Evolutionary conservation across 2,329 filamentous ascomycete species (phyloP).

Genomic region (Tolypocladium endophyticum): DNA sequence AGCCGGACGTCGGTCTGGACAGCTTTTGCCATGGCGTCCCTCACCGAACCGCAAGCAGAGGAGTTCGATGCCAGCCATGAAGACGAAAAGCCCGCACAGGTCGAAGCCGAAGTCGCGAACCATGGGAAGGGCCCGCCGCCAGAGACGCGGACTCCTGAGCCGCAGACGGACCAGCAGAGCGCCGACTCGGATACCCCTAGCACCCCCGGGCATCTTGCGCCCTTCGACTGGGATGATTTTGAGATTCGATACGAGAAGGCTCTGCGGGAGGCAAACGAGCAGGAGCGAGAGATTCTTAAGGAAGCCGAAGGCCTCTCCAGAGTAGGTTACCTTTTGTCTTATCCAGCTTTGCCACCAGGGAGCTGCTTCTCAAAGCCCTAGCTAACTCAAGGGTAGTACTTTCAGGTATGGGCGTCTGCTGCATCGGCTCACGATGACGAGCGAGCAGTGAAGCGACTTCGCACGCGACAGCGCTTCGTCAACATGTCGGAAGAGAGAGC

Average conservation of each 20-base stretch:
- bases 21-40: slow-evolving; percentile 7
- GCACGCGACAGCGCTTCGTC: slow-evolving; percentile 69
- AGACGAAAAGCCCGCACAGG: slow-evolving; percentile 4
- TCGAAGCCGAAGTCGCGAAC: slow-evolving; percentile 11
- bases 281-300: slow-evolving; percentile 55
- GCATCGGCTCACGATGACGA: slow-evolving; percentile 64
- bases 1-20: background rate
- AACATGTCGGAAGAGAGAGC: slow-evolving; percentile 62
- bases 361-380: background rate
- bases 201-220: slow-evolving; percentile 40
- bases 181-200: slow-evolving; percentile 28
- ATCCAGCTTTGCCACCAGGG: background rate
- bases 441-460: slow-evolving; percentile 67
- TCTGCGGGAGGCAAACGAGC: slow-evolving; percentile 49
- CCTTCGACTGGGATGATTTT: slow-evolving; percentile 71
- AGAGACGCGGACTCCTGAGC: slow-evolving; percentile 26
- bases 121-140: slow-evolving; percentile 9
- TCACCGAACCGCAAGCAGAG: slow-evolving; percentile 2
- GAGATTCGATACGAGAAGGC: slow-evolving; percentile 57
- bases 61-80: slow-evolving; percentile 3
- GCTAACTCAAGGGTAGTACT: slow-evolving; percentile 45
- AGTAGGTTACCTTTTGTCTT: slow-evolving; percentile 30
- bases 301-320: slow-evolving; percentile 60
- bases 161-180: slow-evolving; percentile 20
- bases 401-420: slow-evolving; percentile 67